Conservation (phyloP, 2,329 filamentous ascomycete species). For the Neopestalotiopsis sp. region DNA sequence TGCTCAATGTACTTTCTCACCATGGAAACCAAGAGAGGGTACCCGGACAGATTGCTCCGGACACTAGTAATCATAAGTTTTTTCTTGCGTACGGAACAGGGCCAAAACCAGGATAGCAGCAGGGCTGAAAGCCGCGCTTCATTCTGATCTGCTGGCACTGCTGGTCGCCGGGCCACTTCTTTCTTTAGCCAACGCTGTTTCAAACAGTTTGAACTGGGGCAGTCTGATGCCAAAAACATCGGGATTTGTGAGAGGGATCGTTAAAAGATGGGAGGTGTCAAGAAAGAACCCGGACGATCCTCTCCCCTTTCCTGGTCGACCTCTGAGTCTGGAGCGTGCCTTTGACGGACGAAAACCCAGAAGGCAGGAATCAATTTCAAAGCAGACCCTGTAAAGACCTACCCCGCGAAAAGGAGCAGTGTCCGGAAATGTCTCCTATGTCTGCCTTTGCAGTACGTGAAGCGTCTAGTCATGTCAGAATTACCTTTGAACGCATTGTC, state of each 20-base stretch:
- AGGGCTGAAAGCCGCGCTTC: neutral
- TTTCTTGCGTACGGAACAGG: neutral
- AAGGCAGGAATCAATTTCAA: no score
- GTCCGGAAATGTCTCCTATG: no score
- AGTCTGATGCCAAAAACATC: neutral
- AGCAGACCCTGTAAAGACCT: no score
- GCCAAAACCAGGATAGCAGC: neutral
- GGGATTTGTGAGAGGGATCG: neutral
- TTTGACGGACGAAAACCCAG: no score
- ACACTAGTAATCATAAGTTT: neutral
- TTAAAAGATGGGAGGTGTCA: neutral
- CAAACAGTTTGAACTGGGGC: neutral
- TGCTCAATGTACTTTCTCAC: neutral
- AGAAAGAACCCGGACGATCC: neutral
- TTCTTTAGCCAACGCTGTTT: neutral
- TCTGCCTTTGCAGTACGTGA: no score
- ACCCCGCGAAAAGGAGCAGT: no score
- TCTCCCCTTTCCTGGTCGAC: no score
- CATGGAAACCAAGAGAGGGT: neutral
- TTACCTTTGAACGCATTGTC: no score
- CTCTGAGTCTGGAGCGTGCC: no score
- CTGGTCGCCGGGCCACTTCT: neutral
- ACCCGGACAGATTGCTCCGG: slow-evolving; percentile 9
- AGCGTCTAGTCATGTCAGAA: no score
- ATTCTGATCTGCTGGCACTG: neutral